Evolutionary conservation across 23 red algal species (phyloP).

Genomic region (Agarophyton chilense): DNA sequence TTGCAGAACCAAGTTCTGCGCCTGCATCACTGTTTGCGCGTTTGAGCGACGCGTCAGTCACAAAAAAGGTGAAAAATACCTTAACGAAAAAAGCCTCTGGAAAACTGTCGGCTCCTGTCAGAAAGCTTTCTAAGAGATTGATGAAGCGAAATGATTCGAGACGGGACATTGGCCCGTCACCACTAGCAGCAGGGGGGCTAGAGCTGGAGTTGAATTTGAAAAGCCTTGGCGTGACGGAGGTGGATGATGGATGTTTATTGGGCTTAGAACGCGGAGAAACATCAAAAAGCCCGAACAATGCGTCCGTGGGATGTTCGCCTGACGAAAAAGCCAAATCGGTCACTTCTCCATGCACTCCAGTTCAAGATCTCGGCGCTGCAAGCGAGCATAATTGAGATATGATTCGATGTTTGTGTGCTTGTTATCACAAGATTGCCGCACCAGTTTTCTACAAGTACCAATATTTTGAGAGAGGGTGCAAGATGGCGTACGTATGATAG

Average conservation of each 20-base stretch:
- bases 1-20: background rate
- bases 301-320: background rate
- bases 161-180: background rate
- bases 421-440: no score
- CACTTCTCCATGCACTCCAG: conserved; percentile 1
- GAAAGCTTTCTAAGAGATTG: conserved; percentile 42
- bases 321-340: background rate
- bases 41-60: background rate
- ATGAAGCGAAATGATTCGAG: conserved; percentile 1
- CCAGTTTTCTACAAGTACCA: no score
- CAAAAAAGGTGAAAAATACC: background rate
- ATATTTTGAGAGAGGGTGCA: no score
- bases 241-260: background rate
- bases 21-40: background rate
- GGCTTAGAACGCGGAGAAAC: background rate
- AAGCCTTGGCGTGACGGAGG: background rate
- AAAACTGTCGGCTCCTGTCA: conserved; percentile 23
- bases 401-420: no score
- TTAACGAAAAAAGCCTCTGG: background rate
- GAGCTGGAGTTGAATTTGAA: background rate
- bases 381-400: no score
- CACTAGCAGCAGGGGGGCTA: background rate
- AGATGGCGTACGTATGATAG: no score
- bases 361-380: background rate
- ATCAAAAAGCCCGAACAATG: background rate